Base-by-base conservation (phyloP, 1,284 basidiomycete genomes). In the Trichosporon sp. region DNA sequence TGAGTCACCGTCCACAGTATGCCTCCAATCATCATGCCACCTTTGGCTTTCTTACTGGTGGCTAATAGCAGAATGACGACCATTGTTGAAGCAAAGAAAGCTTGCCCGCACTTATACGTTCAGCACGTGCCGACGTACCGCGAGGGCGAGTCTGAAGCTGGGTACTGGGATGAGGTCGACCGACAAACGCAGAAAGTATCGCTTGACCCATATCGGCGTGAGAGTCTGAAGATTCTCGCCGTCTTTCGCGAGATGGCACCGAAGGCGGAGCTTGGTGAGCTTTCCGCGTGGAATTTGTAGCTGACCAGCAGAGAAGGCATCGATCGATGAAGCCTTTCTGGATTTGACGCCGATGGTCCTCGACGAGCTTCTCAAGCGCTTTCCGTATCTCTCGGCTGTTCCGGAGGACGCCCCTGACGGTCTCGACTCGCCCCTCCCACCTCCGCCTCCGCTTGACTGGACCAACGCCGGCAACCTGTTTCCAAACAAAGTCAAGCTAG, bases 141-240 rank as follows among this genome's bases (percentile, higher is more conserved):
- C n/a, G 93, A 96, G 76, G 96, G 95, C 2, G 93, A 94, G 73
- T 86, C 85, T 65, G 91, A 94, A 80, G 92, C 96, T 11, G 91
- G 91, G 0, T 98, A 99, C 81, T 93, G 92, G 90, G 89, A 93
- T 43, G 87, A 92, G 70, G 90, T 95, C 4, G 90, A 95, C 79
- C 91, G 91, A 0, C 87, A 88, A 71, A 97, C 94, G 10, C 96
- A 99, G 86, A 98, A 99, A 87, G 94, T 94, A 70, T 97, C 94
- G 19, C 87, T 99, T 65, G 97, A 99, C 81, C 90, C 93, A 71
- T 99, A 99, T 82, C 87, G 96, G 16, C 88, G 92, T 68, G 96
- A 99, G 84, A 94, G 92, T 76, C 86, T 89, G 73, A 98, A 96
- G 84, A 92, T 98, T 74, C 88, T 96, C n/a, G 88, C 88, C 8